Base-by-base conservation (phyloP, 2,329 filamentous ascomycete species). In the Botryotinia calthae region DNA sequence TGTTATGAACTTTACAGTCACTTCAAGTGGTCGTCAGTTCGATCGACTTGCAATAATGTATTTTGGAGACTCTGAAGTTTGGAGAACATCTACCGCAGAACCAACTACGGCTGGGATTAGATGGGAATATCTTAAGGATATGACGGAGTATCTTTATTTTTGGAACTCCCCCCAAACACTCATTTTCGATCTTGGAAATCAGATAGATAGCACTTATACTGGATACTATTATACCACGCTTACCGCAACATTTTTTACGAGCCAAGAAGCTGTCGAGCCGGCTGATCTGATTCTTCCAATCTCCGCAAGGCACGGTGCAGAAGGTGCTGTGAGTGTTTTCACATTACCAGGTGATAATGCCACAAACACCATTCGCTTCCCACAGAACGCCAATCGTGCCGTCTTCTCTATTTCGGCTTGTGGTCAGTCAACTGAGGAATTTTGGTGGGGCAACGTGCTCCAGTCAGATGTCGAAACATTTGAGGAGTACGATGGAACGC, bases 391-490 rank as follows among this genome's bases (percentile, higher is more conserved):
- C 31, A 87, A 88, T 70, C 89, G 90, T 73, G 93, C 93, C 28
- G 87, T 94, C 14, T 88, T 95, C 72, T 89, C 91, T 0, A 86
- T 96, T n/a, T 89, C 91, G 14, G 92, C 93, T 25, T 93, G 90
- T 76, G 93, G 92, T 0, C 93, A 96, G 80, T 86, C 86, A 0
- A 83, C 85, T 25, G 93, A 96, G 82, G 93, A 97, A 80, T 95
- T 95, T 78, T 97, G 93, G 93, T 96, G 92, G 89, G 88, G 86
- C 73, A 95, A 95, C 78, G 89, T 94, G 1, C 87, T 91, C 2
- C 86, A 90, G 61, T 87, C 87, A 16, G 87, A 90, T 75, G 84
- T 84, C 5, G 75, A 85, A 51, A 86, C 87, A 5, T 95, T 95
- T 79, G 83, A 85, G 7, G 81, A 82, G 10, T 85, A 84, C 2